Base-by-base conservation (phyloP, 352 stramenopile genomes). In the Globisporangium alternatum region DNA sequence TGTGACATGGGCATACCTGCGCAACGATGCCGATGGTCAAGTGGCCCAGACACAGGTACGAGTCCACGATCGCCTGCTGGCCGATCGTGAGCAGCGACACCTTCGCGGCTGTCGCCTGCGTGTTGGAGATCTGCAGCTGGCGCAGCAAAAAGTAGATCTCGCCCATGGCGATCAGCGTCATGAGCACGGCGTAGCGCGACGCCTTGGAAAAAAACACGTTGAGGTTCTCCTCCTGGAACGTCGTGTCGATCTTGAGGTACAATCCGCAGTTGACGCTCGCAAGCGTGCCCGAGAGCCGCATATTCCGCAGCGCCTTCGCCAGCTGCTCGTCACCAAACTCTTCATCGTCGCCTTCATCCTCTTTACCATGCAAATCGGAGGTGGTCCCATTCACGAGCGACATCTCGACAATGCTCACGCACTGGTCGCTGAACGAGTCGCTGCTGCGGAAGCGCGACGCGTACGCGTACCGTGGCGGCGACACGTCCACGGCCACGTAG, bases 41-140 rank as follows among this genome's bases (percentile, higher is more conserved):
- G 72, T 99, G 96, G 12, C 84, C 82, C 9, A 99, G 83, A 78
- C 96, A 99, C 54, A 98, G 60, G 56, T 99, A 93, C 22, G 96
- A 98, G 71, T 99, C 97, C 33, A 97, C 69, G 53, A 97, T 88
- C 0, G 86, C 90, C 51, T 97, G 86, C 58, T 87, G 73, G 22
- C 87, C 89, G n/a, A 97, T 89, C 19, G 83, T 95, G 28, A 95
- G 55, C 35, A 96, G 62, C 43, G 81, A 91, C 7, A 93, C 83
- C 56, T 93, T 93, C 15, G 87, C 82, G 0, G 88, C 89, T 8
- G 84, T 90, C 6, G 91, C 87, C 58, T 95, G 84, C 3, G 91
- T 96, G 55, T 84, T 88, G 7, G 82, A 92, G 61, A 93, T 81
- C 62, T 96, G 78, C 22, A 97, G 69, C 65, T 97, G 89, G 3